A percentile compares a stretch with the other conserved stretches of the same genome.
Evolutionary conservation across 2,329 filamentous ascomycete species (phyloP).

Genomic region (Fusarium poae): DNA sequence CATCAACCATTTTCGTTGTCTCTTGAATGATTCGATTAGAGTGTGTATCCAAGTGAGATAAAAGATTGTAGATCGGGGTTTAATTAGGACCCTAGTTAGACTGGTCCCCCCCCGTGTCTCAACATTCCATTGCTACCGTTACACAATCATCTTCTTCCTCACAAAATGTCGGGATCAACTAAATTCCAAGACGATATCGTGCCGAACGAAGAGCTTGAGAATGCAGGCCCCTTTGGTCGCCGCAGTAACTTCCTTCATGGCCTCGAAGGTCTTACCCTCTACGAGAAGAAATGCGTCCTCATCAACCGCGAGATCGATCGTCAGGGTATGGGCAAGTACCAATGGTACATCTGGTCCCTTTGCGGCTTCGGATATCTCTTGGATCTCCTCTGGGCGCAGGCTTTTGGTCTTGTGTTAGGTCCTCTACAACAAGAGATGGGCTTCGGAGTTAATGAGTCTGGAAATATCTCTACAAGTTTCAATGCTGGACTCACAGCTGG

Average conservation of each 20-base stretch:
- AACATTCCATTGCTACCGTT: constrained; percentile 8
- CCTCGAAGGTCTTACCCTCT: constrained; percentile 49
- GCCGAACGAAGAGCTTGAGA: constrained; percentile 1
- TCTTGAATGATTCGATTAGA: neutral
- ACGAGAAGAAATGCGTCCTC: constrained; percentile 55
- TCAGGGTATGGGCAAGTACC: constrained; percentile 66
- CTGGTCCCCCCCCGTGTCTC: neutral
- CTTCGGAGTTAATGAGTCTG: constrained; percentile 56
- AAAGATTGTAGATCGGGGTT: neutral
- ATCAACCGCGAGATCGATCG: constrained; percentile 61
- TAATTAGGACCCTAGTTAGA: neutral
- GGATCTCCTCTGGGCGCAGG: constrained; percentile 70
- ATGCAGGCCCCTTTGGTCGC: neutral
- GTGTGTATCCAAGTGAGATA: neutral
- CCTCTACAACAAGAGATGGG: constrained; percentile 69
- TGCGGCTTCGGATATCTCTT: constrained; percentile 69
- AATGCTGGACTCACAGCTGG: constrained; percentile 67
- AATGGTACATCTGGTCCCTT: constrained; percentile 65
- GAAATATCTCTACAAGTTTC: constrained; percentile 67
- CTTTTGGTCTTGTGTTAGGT: constrained; percentile 66
- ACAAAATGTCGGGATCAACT: neutral
- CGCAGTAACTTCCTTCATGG: neutral
- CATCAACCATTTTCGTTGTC: constrained; percentile 6
- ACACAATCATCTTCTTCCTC: neutral
- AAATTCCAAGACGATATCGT: neutral